Conservation (phyloP, 2,329 filamentous ascomycete species). For the Hortaea werneckii region DNA sequence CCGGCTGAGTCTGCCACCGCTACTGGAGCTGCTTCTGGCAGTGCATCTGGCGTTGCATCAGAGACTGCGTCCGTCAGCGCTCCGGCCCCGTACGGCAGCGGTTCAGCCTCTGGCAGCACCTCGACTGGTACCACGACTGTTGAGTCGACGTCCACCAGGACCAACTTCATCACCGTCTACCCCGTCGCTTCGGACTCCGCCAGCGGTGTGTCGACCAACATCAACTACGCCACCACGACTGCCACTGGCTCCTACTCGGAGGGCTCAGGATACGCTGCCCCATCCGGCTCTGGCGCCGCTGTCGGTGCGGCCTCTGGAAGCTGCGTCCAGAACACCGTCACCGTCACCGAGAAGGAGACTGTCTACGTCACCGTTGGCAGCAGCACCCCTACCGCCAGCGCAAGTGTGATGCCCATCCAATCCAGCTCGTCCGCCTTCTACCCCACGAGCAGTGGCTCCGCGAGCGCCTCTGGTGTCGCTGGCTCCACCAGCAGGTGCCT, state of each 20-base stretch:
- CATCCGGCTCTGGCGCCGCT: neutral
- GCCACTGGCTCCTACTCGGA: constrained; percentile 6
- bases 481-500: constrained; percentile 7
- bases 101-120: neutral
- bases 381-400: constrained; percentile 4
- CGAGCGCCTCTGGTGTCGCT: constrained; percentile 2
- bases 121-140: constrained; percentile 15
- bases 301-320: constrained; percentile 8
- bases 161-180: constrained; percentile 26
- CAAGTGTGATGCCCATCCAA: constrained; percentile 12
- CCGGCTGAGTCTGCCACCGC: constrained; percentile 4
- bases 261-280: neutral
- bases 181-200: constrained; percentile 10
- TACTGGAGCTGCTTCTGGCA: constrained; percentile 3
- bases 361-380: constrained; percentile 17
- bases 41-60: constrained; percentile 3
- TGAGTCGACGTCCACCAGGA: constrained; percentile 23
- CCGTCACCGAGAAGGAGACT: constrained; percentile 25
- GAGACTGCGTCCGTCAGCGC: neutral
- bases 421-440: constrained; percentile 17
- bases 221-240: constrained; percentile 5
- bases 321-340: constrained; percentile 22
- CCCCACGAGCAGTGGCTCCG: constrained; percentile 9
- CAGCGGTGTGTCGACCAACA: constrained; percentile 1
- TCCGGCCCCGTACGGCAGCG: neutral